Conservation (phyloP, 1,284 basidiomycete genomes). For the Microbotryomycetes sp. region DNA sequence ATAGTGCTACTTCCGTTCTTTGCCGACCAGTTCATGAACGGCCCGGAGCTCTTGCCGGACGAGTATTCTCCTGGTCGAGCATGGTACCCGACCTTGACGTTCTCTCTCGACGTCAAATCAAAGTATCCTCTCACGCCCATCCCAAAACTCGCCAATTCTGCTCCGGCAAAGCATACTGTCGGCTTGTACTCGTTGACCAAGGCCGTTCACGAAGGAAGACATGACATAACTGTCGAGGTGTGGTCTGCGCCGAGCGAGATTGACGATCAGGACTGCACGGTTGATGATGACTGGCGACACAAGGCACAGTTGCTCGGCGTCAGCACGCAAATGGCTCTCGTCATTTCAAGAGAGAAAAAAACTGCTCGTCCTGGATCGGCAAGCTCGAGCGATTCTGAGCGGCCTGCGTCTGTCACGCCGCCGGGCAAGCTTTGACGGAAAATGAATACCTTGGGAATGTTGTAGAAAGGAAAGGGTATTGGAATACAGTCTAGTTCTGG, state of each 20-base stretch:
- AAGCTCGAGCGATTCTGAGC: too few species aligned
- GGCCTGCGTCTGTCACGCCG: too few species aligned
- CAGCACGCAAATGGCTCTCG: conserved; percentile 22
- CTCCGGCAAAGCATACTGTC: conserved; percentile 9
- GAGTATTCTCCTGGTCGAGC: conserved; percentile 4
- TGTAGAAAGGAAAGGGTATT: neutral
- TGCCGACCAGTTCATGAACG: conserved; percentile 26
- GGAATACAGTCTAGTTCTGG: too few species aligned
- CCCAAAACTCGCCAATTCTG: neutral
- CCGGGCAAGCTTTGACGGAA: too few species aligned
- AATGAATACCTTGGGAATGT: too few species aligned
- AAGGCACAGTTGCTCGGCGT: conserved; percentile 19
- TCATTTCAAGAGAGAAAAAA: neutral
- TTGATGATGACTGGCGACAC: conserved; percentile 12
- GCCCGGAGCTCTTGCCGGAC: conserved; percentile 10
- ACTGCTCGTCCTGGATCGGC: too few species aligned
- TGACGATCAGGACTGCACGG: neutral
- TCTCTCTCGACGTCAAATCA: conserved; percentile 25
- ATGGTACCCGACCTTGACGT: conserved; percentile 27
- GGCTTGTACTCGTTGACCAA: conserved; percentile 23
- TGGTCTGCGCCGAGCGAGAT: conserved; percentile 8
- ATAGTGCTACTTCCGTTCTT: conserved; percentile 26
- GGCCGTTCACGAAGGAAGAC: conserved; percentile 16
- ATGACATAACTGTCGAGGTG: conserved; percentile 28
- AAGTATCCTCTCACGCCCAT: conserved; percentile 12